phyloP scores from a whole-genome alignment of 495 filamentous ascomycete genomes.

The Pyrenula massariospora region DNA sequence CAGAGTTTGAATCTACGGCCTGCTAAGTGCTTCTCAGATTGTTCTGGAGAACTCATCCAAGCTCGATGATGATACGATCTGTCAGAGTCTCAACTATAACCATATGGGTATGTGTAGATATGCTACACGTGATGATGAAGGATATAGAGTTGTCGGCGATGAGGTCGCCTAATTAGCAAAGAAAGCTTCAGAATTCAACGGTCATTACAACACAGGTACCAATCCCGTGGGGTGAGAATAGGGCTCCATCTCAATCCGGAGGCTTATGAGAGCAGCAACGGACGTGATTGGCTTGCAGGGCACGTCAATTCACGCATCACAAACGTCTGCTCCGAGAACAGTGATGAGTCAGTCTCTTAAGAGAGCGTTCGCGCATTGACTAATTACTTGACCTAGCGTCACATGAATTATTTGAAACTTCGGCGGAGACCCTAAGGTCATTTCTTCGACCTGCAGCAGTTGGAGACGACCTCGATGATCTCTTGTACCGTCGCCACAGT shows the following conservation, averaged over 20 bases:
- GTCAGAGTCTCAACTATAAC: conserved; percentile 13
- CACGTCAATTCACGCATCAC: not conserved
- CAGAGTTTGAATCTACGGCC: not conserved
- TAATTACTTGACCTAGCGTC: not conserved
- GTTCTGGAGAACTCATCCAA: conserved; percentile 16
- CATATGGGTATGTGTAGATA: conserved; percentile 20
- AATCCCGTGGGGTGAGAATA: not conserved
- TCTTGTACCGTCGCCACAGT: not conserved
- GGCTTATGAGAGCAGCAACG: not conserved
- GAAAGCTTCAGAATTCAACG: not conserved
- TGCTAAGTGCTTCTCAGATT: conserved; percentile 6
- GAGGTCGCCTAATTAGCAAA: not conserved
- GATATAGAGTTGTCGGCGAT: conserved; percentile 2
- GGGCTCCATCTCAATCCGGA: not conserved
- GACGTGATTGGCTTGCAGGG: not conserved
- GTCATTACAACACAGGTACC: not conserved
- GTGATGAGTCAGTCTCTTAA: not conserved
- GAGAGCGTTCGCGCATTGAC: no score
- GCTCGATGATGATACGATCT: conserved; percentile 13
- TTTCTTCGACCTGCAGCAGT: not conserved
- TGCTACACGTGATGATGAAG: conserved; percentile 8
- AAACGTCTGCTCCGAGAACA: not conserved
- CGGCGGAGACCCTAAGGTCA: not conserved
- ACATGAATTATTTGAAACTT: not conserved
- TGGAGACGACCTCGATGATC: not conserved